Conservation (phyloP, 2,329 filamentous ascomycete genomes). For the Aotearoamyces nothofagi region DNA sequence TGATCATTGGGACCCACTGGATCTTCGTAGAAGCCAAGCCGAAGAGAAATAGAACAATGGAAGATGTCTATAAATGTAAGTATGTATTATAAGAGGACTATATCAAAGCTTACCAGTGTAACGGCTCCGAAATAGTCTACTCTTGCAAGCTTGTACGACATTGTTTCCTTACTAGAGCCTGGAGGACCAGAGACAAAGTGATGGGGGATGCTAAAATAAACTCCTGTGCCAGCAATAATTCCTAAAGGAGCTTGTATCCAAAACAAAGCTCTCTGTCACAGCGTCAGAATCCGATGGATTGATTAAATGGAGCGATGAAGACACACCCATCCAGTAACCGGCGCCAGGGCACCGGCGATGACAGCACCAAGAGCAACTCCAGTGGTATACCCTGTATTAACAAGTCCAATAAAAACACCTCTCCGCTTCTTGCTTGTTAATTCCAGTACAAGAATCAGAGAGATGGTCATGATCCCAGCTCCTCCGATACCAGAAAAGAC, state of each 20-base stretch:
- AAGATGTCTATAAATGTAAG: conserved; percentile 28
- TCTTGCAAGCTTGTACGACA: conserved; percentile 38
- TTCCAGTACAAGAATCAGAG: conserved; percentile 65
- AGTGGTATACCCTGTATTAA: conserved; percentile 58
- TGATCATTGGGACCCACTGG: conserved; percentile 38
- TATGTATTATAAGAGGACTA: background rate
- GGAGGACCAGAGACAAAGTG: conserved; percentile 20
- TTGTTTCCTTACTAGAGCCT: conserved; percentile 20
- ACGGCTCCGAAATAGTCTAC: conserved; percentile 65
- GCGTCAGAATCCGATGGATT: too few species aligned
- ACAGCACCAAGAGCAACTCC: conserved; percentile 60
- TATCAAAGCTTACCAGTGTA: conserved; percentile 38
- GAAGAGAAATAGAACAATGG: conserved; percentile 59
- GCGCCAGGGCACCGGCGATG: conserved; percentile 49
- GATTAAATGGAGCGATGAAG: background rate
- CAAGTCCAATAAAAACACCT: conserved; percentile 58
- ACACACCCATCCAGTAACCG: conserved; percentile 53
- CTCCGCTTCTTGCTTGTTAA: conserved; percentile 50
- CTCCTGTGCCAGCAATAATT: conserved; percentile 40
- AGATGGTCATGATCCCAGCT: conserved; percentile 57
- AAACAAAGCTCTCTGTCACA: conserved; percentile 56
- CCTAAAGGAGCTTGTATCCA: conserved; percentile 53
- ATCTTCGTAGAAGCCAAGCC: conserved; percentile 51
- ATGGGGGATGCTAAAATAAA: conserved; percentile 51
- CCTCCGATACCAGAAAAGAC: conserved; percentile 53